Evolutionary conservation across 2,329 filamentous ascomycete genomes (phyloP).

Genomic region (Exophiala calicioides): DNA sequence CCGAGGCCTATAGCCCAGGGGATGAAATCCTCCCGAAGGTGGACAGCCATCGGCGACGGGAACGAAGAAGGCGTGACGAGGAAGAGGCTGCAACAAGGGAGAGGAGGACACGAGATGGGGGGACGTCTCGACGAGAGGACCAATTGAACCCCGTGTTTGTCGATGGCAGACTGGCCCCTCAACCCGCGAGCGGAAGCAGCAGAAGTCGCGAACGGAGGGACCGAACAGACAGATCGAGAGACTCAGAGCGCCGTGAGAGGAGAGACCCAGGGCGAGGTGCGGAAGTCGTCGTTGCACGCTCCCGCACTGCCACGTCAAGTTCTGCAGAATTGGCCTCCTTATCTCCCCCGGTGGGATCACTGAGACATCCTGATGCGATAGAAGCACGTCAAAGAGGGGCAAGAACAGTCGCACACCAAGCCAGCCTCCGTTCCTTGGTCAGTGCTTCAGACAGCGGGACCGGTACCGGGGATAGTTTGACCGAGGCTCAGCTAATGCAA

Average conservation of each 20-base stretch:
- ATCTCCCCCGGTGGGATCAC: conserved; percentile 25
- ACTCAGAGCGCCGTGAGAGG: conserved; percentile 18
- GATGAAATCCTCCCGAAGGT: conserved; percentile 74
- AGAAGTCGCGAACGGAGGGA: conserved; percentile 44
- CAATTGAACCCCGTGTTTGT: conserved; percentile 22
- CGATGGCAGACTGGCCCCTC: conserved; percentile 21
- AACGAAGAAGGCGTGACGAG: conserved; percentile 50
- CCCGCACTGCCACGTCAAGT: conserved; percentile 26
- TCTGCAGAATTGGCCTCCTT: conserved; percentile 18
- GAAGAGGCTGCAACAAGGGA: conserved; percentile 56
- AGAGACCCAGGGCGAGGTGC: conserved; percentile 7
- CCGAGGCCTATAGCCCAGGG: conserved; percentile 73
- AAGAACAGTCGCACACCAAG: conserved; percentile 80
- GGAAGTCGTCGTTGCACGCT: conserved; percentile 24
- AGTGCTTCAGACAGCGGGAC: conserved; percentile 64
- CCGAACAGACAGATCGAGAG: conserved; percentile 38
- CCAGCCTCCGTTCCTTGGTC: conserved; percentile 80
- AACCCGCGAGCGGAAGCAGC: conserved; percentile 26
- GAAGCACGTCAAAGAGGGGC: conserved; percentile 39
- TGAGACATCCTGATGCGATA: conserved; percentile 32
- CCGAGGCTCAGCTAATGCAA: conserved; percentile 83
- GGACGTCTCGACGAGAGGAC: conserved; percentile 58
- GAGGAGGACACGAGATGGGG: conserved; percentile 68
- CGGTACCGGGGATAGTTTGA: conserved; percentile 62
- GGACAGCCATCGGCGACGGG: conserved; percentile 51